phyloP scores from a whole-genome alignment of 768 basidiomycete genomes.

The Gloeophyllum trabeum region DNA sequence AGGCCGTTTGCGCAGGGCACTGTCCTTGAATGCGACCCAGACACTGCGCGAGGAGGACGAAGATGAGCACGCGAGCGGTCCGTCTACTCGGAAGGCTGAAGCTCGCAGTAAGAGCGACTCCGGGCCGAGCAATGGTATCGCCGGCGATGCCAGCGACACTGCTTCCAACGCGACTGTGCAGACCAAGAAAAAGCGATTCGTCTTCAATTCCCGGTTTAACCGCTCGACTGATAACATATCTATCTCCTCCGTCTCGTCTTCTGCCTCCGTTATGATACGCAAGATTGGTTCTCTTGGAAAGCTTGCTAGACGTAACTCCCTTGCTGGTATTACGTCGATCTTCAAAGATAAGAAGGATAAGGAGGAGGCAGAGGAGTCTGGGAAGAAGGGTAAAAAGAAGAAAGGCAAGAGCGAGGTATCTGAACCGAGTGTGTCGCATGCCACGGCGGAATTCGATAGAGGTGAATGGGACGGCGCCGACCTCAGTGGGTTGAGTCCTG shows the following conservation, averaged over 20 bases:
- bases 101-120: slow-evolving; percentile 11
- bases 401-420: slow-evolving; percentile 54
- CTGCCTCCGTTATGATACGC: slow-evolving; percentile 92
- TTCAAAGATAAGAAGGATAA: slow-evolving; percentile 77
- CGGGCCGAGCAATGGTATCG: slow-evolving; percentile 14
- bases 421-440: slow-evolving; percentile 67
- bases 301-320: slow-evolving; percentile 77
- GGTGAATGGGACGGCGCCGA: slow-evolving; percentile 52
- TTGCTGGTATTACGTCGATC: slow-evolving; percentile 84
- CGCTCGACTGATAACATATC: slow-evolving; percentile 93
- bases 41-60: slow-evolving; percentile 50
- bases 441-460: slow-evolving; percentile 77
- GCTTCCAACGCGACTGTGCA: slow-evolving; percentile 21
- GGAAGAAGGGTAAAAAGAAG: slow-evolving; percentile 37
- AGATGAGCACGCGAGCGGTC: slow-evolving; percentile 22
- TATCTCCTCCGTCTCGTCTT: slow-evolving; percentile 86
- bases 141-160: slow-evolving; percentile 16
- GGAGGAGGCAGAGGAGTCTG: slow-evolving; percentile 30
- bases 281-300: slow-evolving; percentile 90
- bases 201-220: slow-evolving; percentile 87
- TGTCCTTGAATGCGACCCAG: slow-evolving; percentile 50
- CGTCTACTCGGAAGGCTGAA: slow-evolving; percentile 19
- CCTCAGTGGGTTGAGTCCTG: slow-evolving; percentile 76
- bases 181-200: slow-evolving; percentile 57
- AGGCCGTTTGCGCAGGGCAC: slow-evolving; percentile 61